Base-by-base conservation (phyloP, 2,329 filamentous ascomycete genomes). In the Xylariaceae sp. region DNA sequence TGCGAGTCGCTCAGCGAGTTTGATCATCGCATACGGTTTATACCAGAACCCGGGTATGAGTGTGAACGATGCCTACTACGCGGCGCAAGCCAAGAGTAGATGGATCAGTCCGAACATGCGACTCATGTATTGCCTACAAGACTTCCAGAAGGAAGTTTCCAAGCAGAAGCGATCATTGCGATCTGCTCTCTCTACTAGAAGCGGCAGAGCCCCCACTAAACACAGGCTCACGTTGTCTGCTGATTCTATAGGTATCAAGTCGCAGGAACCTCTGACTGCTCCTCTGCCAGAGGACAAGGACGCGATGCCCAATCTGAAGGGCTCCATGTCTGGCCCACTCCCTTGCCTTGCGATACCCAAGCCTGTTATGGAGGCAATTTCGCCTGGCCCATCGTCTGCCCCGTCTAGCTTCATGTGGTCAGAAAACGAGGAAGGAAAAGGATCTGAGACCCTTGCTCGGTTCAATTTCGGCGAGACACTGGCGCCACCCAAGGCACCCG, bases 61-160 rank as follows among this genome's bases (percentile, higher is more conserved):
- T 66, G 89, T 93, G 56, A 92, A 93, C 69, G 89, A 93, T 71
- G 89, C 90, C 2, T 94, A 94, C 71, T 86, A 91, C 70, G 82
- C 86, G 2, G 89, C 90, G 2, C 91, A 95, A 74, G 81, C 84
- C 56, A 88, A 88, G 75, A 94, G 90, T 73, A 85, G 82, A 69
- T 95, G 90, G 90, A 93, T 95, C 67, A 92, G 90, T 60, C 90
- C 90, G 0, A 95, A 95, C 73, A 95, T 95, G 90, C 90, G 90
- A 66, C 79, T 95, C 65, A 92, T 95, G 81, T 94, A 94, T 79
- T 92, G 90, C 66, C 77, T 95, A 52, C 89, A 92, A 72, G 89
- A 93, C 69, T 93, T 92, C 70, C 85, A 87, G 66, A 87, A 87
- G 68, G 78, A 86, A 53, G 72, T 87, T 2, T 74, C 79, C 1